A percentile compares a stretch with the other conserved stretches of the same genome.
phyloP scores from a whole-genome alignment of 192 early-diverging fungal genomes.

The Podila horticola region DNA sequence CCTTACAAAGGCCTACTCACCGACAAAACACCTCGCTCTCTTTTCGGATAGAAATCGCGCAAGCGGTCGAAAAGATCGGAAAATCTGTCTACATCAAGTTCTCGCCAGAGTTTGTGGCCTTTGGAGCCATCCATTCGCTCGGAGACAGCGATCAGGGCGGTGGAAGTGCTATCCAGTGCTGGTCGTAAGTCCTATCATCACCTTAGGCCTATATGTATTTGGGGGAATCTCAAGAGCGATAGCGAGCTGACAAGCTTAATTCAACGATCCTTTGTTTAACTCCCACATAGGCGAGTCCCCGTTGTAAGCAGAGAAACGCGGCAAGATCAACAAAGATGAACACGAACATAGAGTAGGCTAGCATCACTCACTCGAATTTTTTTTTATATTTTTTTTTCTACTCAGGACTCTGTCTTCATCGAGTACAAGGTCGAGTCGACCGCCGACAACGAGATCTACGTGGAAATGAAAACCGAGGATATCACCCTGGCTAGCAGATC shows the following conservation, averaged over 20 bases:
- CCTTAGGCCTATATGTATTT: neutral
- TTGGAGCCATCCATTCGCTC: conserved; percentile 59
- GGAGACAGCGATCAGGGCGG: conserved; percentile 67
- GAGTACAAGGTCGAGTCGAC: conserved; percentile 76
- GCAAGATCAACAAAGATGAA: neutral
- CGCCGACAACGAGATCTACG: conserved; percentile 75
- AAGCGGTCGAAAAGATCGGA: conserved; percentile 76
- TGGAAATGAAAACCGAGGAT: conserved; percentile 75
- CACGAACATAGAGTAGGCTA: neutral
- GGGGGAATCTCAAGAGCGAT: neutral
- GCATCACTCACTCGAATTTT: neutral
- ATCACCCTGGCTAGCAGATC: conserved; percentile 72
- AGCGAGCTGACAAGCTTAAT: too few relatives aligned
- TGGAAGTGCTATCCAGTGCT: conserved; percentile 69
- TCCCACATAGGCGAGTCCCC: neutral
- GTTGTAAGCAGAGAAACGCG: neutral
- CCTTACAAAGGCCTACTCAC: too few relatives aligned
- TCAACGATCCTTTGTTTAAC: too few relatives aligned
- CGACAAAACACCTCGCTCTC: neutral
- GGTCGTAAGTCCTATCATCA: conserved; percentile 59
- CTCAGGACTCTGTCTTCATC: conserved; percentile 67
- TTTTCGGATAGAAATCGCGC: conserved; percentile 61
- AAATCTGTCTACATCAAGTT: conserved; percentile 75
- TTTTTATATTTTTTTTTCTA: neutral
- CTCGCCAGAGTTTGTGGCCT: conserved; percentile 66